Conservation (phyloP, 192 early-diverging fungal species). For the Backusella sp. region DNA sequence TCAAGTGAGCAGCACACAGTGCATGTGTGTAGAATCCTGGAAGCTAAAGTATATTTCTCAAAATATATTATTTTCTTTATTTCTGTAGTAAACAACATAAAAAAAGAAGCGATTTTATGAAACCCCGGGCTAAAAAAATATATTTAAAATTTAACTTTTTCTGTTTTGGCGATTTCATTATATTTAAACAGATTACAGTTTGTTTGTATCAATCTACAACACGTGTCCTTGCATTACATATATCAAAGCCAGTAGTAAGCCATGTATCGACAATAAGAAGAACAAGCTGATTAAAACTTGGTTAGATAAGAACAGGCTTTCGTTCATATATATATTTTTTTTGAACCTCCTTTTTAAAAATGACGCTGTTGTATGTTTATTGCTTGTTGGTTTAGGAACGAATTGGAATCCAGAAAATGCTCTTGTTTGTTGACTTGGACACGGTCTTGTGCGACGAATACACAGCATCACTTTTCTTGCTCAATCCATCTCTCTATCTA, state of each 20-base stretch:
- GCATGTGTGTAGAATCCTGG: not conserved
- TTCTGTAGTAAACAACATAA: not conserved
- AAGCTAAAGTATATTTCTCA: not conserved
- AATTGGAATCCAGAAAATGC: no score
- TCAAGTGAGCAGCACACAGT: not conserved
- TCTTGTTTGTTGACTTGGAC: no score
- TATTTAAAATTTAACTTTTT: not conserved
- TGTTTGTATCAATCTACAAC: not conserved
- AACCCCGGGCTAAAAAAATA: no score
- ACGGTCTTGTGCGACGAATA: no score
- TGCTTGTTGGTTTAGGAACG: no score
- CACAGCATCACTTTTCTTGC: no score
- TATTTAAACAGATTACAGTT: not conserved
- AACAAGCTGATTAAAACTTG: not conserved
- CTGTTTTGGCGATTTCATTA: not conserved
- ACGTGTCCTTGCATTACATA: not conserved
- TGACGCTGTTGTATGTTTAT: not conserved
- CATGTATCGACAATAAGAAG: not conserved
- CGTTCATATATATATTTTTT: no score
- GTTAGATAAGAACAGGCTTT: no score
- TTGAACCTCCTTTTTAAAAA: not conserved
- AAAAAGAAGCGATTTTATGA: no score
- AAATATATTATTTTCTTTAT: not conserved
- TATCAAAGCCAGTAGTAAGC: not conserved
- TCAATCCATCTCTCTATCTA: no score